Base-by-base conservation (phyloP, 352 stramenopile genomes). In the Stramenopiles sp. region DNA sequence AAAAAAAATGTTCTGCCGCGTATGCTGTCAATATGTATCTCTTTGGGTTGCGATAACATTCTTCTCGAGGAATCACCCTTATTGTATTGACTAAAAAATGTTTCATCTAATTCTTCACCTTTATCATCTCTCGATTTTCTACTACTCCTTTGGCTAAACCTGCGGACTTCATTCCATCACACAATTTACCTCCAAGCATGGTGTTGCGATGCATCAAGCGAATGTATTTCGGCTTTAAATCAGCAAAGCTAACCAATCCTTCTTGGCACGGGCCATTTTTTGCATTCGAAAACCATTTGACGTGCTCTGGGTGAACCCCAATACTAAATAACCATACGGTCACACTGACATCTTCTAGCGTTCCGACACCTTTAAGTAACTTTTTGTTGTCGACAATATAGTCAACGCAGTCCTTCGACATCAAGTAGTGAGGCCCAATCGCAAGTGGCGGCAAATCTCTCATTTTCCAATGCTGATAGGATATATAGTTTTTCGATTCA, bases 331-430 rank as follows among this genome's bases (percentile, higher is more conserved):
- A 67, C 88, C 88, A 92, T 14, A 89, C 80, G 27, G 86, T 85
- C 25, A 91, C 80, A 0, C 86, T 89, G 55, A 91, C 87, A 81
- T 91, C 88, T 75, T 92, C 88, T 25, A 91, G 82, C 0, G 81
- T 83, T 0, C 80, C 84, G 0, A 90, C 75, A 14, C 71, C 82
- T 0, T 80, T 81, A 30, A 88, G 30, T 30, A 31, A 84, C 33
- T 80, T 81, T 29, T 75, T 44, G 75, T 91, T 91, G 7, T 29
- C 80, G 0, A 80, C 80, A 7, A 91, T 80, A 31, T 89, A 89
- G 0, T 67, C 67, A 0, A 83, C 85, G 7, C 85, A 87, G 32
- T 89, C 85, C 0, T 67, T 80, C 0, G 88, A 91, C 0, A 91
- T n/a, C 0, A 91, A 14, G 75, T 88, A 90, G 81, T 89, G 85